Evolutionary conservation across 2,329 filamentous ascomycete genomes (phyloP), one percentile per base, ranked within the genome.

Genomic region (Amylocarpus encephaloides): DNA sequence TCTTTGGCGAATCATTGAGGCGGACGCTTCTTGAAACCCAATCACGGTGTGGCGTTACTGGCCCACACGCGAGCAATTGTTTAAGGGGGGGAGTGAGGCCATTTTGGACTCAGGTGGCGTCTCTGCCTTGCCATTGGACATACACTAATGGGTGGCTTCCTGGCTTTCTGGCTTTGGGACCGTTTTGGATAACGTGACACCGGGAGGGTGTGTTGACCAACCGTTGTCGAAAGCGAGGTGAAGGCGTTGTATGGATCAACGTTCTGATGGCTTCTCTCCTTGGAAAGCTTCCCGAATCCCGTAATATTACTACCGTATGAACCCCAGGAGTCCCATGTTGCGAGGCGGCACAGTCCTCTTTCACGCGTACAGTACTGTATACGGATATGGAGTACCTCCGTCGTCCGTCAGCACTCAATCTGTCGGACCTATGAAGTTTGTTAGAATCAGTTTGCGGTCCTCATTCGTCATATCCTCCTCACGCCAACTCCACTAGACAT

Each of bases 131-230:
- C 60, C 19, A 64, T 64, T 64, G 61, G 62, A 16, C 40, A 19
- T 15, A 30, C 15, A 18, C 44, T 18, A 29, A 32, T n/a, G n/a
- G n/a, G n/a, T n/a, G n/a, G n/a, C n/a, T 35, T 38, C 46, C 46
- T 51, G 50, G 50, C 49, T 49, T 56, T 50, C 34, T 47, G 36
- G 51, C 36, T 40, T 57, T 58, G 53, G 61, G 55, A 41, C 50
- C 50, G 48, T 35, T 49, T 44, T 41, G 29, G 48, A 53, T 64
- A 61, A 64, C 62, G 62, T 65, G 62, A 65, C 49, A 50, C 43
- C 47, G 50, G 58, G 52, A 41, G 56, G 62, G 59, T 63, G 59
- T 59, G 32, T 55, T 19, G 59, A 56, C 59, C 40, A 29, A 40
- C 13, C 34, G 22, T 41, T 30, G 15, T 26, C 22, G n/a, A 39